Conservation (phyloP, 2,329 filamentous ascomycete genomes). For the Penicillium aurantiogriseum region DNA sequence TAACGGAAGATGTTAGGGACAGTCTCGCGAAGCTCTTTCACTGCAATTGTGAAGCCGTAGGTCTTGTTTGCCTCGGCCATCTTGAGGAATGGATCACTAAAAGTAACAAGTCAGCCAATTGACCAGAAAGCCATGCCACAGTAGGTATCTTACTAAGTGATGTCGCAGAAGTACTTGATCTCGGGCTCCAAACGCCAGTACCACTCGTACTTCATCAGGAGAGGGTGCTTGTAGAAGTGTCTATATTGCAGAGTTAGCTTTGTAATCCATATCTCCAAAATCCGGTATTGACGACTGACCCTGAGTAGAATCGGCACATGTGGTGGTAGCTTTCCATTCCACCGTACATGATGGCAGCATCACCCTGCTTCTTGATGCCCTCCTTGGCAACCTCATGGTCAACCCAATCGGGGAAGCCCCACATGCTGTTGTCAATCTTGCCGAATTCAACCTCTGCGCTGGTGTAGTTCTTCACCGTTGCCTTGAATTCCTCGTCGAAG, state of each 20-base stretch:
- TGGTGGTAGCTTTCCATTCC: slow-evolving; percentile 98
- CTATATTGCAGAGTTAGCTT: slow-evolving; percentile 43
- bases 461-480: slow-evolving; percentile 85
- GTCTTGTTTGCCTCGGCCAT: slow-evolving; percentile 97
- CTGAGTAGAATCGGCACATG: slow-evolving; percentile 99
- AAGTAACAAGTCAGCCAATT: slow-evolving; percentile 5
- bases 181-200: slow-evolving; percentile 99
- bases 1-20: slow-evolving; percentile 99
- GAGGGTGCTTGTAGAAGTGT: slow-evolving; percentile 95
- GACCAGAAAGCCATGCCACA: not conserved
- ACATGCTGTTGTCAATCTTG: slow-evolving; percentile 84
- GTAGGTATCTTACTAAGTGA: slow-evolving; percentile 75
- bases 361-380: slow-evolving; percentile 93
- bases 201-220: slow-evolving; percentile 97
- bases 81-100: slow-evolving; percentile 86
- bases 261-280: not conserved
- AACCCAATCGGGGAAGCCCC: slow-evolving; percentile 96
- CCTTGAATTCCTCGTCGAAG: slow-evolving; percentile 92
- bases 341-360: slow-evolving; percentile 98
- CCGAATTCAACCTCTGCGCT: slow-evolving; percentile 86
- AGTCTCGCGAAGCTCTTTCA: slow-evolving; percentile 96
- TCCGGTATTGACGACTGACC: slow-evolving; percentile 55
- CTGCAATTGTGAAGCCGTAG: slow-evolving; percentile 97
- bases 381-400: slow-evolving; percentile 92
- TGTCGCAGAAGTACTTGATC: slow-evolving; percentile 99